Evolutionary conservation across 1,284 basidiomycete genomes (phyloP).

Genomic region (Leccinum subfulvum): DNA sequence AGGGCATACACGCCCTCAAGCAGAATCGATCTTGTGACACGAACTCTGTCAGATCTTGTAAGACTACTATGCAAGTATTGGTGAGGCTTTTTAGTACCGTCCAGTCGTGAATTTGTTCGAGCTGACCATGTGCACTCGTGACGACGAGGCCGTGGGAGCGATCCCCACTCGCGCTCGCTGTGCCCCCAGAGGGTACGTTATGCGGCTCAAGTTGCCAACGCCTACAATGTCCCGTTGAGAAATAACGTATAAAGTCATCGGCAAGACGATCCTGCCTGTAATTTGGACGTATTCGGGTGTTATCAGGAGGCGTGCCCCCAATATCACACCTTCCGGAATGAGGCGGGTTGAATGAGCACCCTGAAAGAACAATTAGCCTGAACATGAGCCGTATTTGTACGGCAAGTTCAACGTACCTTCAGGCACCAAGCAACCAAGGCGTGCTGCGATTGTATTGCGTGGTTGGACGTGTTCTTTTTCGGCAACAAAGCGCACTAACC

Average conservation of each 20-base stretch:
- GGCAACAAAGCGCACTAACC: constrained; percentile 33
- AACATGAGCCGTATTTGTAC: constrained; percentile 2
- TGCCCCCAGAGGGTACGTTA: constrained; percentile 67
- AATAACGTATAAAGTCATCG: not conserved
- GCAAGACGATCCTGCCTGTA: constrained; percentile 43
- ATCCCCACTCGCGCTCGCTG: constrained; percentile 58
- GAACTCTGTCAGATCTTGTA: constrained; percentile 41
- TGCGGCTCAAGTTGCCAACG: constrained; percentile 60
- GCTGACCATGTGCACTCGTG: constrained; percentile 62
- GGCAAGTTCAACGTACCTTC: constrained; percentile 38
- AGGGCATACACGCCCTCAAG: constrained; percentile 70
- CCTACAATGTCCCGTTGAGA: constrained; percentile 35
- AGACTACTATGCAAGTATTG: constrained; percentile 13
- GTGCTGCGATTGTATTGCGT: constrained; percentile 38
- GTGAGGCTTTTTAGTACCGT: constrained; percentile 45
- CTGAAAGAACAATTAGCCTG: constrained; percentile 27
- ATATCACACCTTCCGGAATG: constrained; percentile 74
- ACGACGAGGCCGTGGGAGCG: constrained; percentile 72
- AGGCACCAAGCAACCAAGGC: constrained; percentile 71
- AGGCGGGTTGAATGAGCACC: constrained; percentile 65
- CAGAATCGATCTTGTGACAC: constrained; percentile 64
- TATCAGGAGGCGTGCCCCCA: constrained; percentile 67
- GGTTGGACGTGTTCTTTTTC: constrained; percentile 14
- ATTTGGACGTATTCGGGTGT: constrained; percentile 73
- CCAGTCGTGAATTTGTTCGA: constrained; percentile 66